phyloP scores from a whole-genome alignment of 73 alveolate genomes.

The Blepharisma japonicum region DNA sequence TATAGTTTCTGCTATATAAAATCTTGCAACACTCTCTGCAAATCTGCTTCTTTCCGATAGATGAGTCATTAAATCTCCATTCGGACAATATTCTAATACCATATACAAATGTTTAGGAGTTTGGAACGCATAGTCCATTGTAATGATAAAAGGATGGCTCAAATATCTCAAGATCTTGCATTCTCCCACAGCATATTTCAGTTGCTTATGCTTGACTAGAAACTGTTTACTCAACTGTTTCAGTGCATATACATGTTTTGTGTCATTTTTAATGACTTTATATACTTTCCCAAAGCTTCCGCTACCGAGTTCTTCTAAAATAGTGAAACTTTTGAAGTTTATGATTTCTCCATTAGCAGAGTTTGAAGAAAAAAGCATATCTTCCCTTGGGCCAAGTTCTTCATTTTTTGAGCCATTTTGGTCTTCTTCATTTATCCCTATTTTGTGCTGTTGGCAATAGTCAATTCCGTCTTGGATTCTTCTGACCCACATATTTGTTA shows the following conservation, averaged over 20 bases:
- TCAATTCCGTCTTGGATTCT: not conserved
- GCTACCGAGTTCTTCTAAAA: conserved; percentile 68
- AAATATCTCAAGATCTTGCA: conserved; percentile 73
- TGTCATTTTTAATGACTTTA: conserved; percentile 81
- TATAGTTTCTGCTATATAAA: conserved; percentile 22
- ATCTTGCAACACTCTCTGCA: conserved; percentile 5
- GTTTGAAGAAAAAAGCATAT: not conserved
- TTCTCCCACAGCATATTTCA: conserved; percentile 72
- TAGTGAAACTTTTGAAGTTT: conserved; percentile 24
- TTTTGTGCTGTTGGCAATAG: conserved; percentile 7
- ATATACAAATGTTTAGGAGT: conserved; percentile 83
- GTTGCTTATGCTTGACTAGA: conserved; percentile 65
- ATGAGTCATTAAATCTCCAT: conserved; percentile 91
- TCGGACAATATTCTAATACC: conserved; percentile 93
- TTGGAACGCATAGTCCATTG: conserved; percentile 85
- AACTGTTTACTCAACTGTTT: conserved; percentile 82
- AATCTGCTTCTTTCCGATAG: conserved; percentile 36
- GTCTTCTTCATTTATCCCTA: not conserved
- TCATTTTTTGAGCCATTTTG: not conserved
- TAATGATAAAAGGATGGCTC: conserved; percentile 77
- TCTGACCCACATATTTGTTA: not conserved
- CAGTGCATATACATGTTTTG: conserved; percentile 75
- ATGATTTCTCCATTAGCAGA: not conserved
- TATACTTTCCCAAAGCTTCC: conserved; percentile 93
- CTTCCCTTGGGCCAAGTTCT: not conserved